Conservation (phyloP, 169 alveolate genomes). For the Plasmodium vinckei region DNA sequence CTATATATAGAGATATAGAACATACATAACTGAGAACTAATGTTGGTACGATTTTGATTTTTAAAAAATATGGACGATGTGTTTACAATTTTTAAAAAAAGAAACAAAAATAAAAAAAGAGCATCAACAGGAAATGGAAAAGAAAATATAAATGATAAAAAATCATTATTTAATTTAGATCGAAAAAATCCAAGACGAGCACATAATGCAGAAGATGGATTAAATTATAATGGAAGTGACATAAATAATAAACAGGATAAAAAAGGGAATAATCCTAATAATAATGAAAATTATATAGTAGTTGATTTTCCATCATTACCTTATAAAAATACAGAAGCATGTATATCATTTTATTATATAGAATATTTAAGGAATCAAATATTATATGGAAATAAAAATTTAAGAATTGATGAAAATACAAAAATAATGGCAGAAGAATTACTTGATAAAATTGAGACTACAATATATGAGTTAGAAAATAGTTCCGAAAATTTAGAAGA, state of each 20-base stretch:
- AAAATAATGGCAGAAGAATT: slow-evolving; percentile 67
- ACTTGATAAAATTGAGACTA: slow-evolving; percentile 59
- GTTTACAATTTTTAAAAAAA: slow-evolving; percentile 44
- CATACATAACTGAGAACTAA: not conserved
- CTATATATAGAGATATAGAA: no score
- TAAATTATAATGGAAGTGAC: not conserved
- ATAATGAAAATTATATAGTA: slow-evolving; percentile 39
- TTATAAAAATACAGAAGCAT: slow-evolving; percentile 58
- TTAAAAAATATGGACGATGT: slow-evolving; percentile 48
- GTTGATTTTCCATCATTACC: slow-evolving; percentile 75
- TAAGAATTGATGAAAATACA: slow-evolving; percentile 64
- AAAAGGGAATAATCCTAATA: not conserved
- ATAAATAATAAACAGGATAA: not conserved
- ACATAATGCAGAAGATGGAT: slow-evolving; percentile 69
- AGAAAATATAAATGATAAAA: slow-evolving; percentile 38
- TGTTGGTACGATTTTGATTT: not conserved
- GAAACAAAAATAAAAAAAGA: slow-evolving; percentile 36
- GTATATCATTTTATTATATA: slow-evolving; percentile 65
- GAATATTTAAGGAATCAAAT: slow-evolving; percentile 72
- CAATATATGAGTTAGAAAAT: slow-evolving; percentile 44
- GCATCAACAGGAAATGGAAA: slow-evolving; percentile 19
- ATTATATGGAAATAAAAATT: slow-evolving; percentile 72
- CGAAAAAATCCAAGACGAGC: slow-evolving; percentile 70
- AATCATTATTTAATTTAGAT: slow-evolving; percentile 34
- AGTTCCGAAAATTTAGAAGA: slow-evolving; percentile 10